Evolutionary conservation across 1,284 basidiomycete species (phyloP).

Genomic region (Amylostereum areolatum): DNA sequence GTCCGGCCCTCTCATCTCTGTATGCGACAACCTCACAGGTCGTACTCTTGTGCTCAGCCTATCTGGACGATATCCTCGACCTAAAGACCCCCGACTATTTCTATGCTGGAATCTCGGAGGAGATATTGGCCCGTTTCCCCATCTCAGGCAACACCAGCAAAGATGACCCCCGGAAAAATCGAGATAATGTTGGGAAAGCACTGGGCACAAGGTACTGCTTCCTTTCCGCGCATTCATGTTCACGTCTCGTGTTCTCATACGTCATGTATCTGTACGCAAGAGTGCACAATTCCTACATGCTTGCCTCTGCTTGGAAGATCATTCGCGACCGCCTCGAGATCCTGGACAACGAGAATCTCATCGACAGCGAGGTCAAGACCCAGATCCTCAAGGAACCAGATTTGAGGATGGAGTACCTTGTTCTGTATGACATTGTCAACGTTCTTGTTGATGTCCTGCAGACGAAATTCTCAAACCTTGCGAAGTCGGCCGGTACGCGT

Average conservation of each 20-base stretch:
- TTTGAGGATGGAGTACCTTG: slow-evolving; percentile 55
- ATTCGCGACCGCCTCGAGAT: slow-evolving; percentile 48
- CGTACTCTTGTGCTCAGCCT: slow-evolving; percentile 28
- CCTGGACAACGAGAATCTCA: slow-evolving; percentile 45
- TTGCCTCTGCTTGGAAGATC: slow-evolving; percentile 71
- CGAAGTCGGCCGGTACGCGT: slow-evolving; percentile 55
- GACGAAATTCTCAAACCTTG: slow-evolving; percentile 55
- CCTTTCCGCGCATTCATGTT: slow-evolving; percentile 2
- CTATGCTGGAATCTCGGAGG: slow-evolving; percentile 42
- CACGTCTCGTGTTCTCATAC: not conserved
- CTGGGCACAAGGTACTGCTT: slow-evolving; percentile 50
- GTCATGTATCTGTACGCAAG: slow-evolving; percentile 25
- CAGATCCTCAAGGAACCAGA: slow-evolving; percentile 43
- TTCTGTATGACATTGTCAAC: slow-evolving; percentile 56
- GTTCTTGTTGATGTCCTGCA: slow-evolving; percentile 54
- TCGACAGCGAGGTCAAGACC: slow-evolving; percentile 42
- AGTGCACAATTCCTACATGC: slow-evolving; percentile 72
- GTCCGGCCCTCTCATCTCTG: slow-evolving; percentile 9
- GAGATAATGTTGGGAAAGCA: slow-evolving; percentile 47
- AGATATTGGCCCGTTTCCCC: slow-evolving; percentile 40
- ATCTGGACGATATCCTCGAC: slow-evolving; percentile 56
- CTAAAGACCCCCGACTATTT: slow-evolving; percentile 61
- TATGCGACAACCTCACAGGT: not conserved
- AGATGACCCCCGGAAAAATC: slow-evolving; percentile 27
- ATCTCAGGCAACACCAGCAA: slow-evolving; percentile 29